Base-by-base conservation (phyloP, 192 early-diverging fungal species). In the Coemansia interrupta region DNA sequence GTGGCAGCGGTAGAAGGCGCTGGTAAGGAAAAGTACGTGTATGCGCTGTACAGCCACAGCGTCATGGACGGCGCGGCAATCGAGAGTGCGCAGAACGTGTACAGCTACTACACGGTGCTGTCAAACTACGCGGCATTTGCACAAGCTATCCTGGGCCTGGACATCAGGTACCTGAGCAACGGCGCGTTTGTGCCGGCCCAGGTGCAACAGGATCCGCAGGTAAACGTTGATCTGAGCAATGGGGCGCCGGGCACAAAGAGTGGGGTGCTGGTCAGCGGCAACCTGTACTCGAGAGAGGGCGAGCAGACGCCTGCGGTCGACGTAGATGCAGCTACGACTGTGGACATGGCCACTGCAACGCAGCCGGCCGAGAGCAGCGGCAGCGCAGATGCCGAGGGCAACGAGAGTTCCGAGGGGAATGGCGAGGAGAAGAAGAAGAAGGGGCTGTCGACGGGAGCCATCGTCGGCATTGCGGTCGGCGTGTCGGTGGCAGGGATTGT, bases 1-100 rank as follows among this genome's bases (percentile, higher is more conserved):
- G 20, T 26, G 26, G 26, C 46, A 13, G 18, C 24, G 46, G 20
- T 47, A 2, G 8, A 24, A 10, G n/a, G 11, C 9, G 46, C 13
- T 22, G 22, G 6, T n/a, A 24, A 24, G 20, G 24, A 19, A 8
- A 6, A 47, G 46, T 47, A 47, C 22, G 5, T 23, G 19, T 47
- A 47, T 23, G 46, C 46, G 1, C 46, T 47, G 13, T 47, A 47
- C n/a, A 47, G 46, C 46, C 46, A 47, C 46, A 47, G 46, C 14
- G 24, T 47, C 7, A 6, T 23, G 22, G 46, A 47, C 9, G 11
- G 20, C 0, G 20, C 46, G 0, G 20, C 46, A 47, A 23, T 9
- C 5, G 24, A 47, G 8, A 13, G 6, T 13, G 20, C 46, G 3
- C 8, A 23, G 3, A 10, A 19, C 8, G 24, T 47, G 46, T 47